Conservation (phyloP, 2,329 filamentous ascomycete genomes). For the Tolypocladium pustulatum region DNA sequence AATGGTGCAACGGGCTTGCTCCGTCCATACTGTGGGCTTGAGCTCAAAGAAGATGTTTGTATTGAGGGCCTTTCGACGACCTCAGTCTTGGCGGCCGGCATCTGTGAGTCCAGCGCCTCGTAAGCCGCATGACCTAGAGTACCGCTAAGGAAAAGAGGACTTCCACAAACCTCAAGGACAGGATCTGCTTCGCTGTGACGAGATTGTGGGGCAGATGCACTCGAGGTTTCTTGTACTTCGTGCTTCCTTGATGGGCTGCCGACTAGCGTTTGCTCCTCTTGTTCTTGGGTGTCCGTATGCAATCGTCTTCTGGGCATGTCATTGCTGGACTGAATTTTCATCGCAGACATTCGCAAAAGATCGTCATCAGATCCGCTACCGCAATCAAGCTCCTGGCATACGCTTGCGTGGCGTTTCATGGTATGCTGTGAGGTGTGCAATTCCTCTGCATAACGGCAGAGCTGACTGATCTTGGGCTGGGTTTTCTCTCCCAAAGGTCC, state of each 20-base stretch:
- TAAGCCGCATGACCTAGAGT: background rate
- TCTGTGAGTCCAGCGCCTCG: too few relatives aligned
- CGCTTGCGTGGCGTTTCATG: constrained; percentile 20
- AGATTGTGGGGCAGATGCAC: background rate
- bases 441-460: constrained; percentile 22
- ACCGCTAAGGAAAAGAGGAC: background rate
- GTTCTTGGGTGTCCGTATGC: background rate
- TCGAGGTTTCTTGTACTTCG: background rate
- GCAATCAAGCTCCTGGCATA: background rate
- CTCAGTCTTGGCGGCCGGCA: background rate
- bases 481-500: constrained; percentile 9
- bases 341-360: background rate
- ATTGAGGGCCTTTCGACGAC: too few relatives aligned
- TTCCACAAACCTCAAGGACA: background rate
- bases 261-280: background rate
- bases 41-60: background rate
- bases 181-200: background rate
- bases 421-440: constrained; percentile 23
- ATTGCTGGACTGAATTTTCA: background rate
- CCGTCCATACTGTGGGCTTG: background rate
- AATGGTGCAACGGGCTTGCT: background rate
- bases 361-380: constrained; percentile 4
- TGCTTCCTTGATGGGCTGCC: background rate
- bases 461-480: constrained; percentile 13
- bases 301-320: background rate